These are phyloP conservation scores for Tritrichomonas foetus DNA, from an alignment of 208 protist species.

Conservation along the genomic window DNA sequence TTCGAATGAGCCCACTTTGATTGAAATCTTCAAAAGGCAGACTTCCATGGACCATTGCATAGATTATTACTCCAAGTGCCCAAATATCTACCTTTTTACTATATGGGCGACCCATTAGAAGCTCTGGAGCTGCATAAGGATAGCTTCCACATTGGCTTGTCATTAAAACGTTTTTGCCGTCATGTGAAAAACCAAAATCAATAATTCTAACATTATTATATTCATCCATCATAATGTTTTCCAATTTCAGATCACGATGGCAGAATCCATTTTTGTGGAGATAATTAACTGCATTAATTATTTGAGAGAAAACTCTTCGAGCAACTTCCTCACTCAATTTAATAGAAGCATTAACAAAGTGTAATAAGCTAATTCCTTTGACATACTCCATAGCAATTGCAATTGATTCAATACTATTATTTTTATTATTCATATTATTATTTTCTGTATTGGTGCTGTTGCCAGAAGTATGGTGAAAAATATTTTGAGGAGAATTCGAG, in stretches of 20 bases:
- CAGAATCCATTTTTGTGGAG: background rate
- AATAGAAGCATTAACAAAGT: too few species aligned
- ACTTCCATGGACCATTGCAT: background rate
- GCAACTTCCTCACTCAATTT: too few species aligned
- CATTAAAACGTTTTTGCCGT: background rate
- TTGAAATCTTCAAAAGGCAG: too few species aligned
- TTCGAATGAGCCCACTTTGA: too few species aligned
- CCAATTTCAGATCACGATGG: constrained; percentile 9
- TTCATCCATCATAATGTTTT: background rate
- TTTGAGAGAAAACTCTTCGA: constrained; percentile 2
- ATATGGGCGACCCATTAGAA: background rate
- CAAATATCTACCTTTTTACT: background rate
- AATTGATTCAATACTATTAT: too few species aligned
- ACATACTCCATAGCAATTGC: too few species aligned
- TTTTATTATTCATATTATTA: too few species aligned
- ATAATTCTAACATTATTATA: background rate
- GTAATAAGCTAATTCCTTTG: too few species aligned
- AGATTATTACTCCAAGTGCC: constrained; percentile 25
- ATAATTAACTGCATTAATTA: background rate
- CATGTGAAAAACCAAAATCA: background rate
- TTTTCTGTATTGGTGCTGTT: too few species aligned
- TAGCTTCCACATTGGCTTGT: background rate
- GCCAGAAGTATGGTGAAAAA: too few species aligned
- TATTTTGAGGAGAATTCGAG: too few species aligned
- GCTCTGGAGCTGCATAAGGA: background rate